A percentile compares a stretch with the other conserved stretches of the same genome.
Conservation (phyloP, 176 grass and related monocot species). For the Panicum miliaceum region DNA sequence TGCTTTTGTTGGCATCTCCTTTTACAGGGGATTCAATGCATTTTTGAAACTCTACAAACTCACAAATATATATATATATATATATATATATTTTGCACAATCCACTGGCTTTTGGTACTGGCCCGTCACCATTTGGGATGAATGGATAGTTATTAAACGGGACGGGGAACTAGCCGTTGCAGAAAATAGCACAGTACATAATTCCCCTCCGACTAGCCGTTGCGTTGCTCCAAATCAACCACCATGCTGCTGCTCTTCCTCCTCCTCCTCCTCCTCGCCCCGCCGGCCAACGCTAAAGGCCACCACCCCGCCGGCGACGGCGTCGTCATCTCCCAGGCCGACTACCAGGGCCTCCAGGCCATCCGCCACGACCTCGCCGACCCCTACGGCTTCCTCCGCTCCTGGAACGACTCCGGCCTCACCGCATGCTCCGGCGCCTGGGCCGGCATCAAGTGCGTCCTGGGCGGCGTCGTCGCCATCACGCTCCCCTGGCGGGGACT, state of each 20-base stretch:
- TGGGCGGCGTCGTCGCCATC: slow-evolving; percentile 66
- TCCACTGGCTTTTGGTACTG: no score
- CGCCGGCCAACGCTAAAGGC: neutral
- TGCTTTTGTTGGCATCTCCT: neutral
- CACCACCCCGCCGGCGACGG: slow-evolving; percentile 39
- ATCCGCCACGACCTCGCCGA: slow-evolving; percentile 63
- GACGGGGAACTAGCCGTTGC: no score
- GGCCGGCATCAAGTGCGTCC: slow-evolving; percentile 72
- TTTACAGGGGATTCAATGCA: no score
- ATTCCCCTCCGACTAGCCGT: no score
- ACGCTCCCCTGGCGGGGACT: slow-evolving; percentile 60
- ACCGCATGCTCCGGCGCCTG: slow-evolving; percentile 69
- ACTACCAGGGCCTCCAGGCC: slow-evolving; percentile 74
- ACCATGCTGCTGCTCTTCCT: neutral
- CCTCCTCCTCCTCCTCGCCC: slow-evolving; percentile 34
- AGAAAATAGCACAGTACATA: no score
- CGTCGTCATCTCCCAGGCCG: slow-evolving; percentile 59
- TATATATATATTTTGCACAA: no score
- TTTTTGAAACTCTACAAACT: no score
- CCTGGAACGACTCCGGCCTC: slow-evolving; percentile 81
- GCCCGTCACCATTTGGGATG: no score
- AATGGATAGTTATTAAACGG: no score
- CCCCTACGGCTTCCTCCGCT: slow-evolving; percentile 49
- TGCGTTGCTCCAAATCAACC: no score
- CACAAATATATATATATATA: no score